Percentiles rank a stretch among this genome's conserved stretches.
Evolutionary conservation across 2,329 filamentous ascomycete species (phyloP).

Genomic region (Alternaria dauci): DNA sequence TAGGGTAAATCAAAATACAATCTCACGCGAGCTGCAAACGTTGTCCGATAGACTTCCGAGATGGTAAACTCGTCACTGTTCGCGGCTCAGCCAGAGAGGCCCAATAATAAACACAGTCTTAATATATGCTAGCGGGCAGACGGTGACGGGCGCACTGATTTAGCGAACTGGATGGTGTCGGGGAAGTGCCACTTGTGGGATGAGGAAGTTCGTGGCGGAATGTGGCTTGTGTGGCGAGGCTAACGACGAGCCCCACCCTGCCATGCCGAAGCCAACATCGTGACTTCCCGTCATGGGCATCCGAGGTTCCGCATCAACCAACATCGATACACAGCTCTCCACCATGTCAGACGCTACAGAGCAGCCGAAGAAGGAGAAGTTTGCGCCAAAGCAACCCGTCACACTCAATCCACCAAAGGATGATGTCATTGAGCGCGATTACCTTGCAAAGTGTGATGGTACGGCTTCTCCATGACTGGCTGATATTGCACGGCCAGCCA

Average conservation of each 20-base stretch:
- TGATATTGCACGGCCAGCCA: not conserved
- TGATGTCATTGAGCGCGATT: conserved; percentile 81
- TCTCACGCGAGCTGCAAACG: not conserved
- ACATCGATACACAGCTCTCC: conserved; percentile 7
- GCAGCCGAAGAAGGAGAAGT: conserved; percentile 61
- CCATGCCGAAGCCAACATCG: conserved; percentile 21
- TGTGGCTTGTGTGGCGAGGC: conserved; percentile 12
- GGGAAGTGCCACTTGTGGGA: not conserved
- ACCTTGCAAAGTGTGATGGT: conserved; percentile 86
- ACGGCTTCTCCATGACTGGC: conserved; percentile 42
- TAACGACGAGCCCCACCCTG: conserved; percentile 26
- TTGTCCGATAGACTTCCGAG: not conserved
- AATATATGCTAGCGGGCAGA: not conserved
- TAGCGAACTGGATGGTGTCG: not conserved
- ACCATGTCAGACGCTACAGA: conserved; percentile 46
- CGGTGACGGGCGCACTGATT: not conserved
- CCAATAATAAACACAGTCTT: not conserved
- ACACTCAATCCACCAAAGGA: conserved; percentile 84
- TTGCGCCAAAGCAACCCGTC: conserved; percentile 80
- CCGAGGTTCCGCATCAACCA: conserved; percentile 7
- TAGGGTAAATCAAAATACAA: conserved; percentile 5
- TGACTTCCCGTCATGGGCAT: conserved; percentile 11
- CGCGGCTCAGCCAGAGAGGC: not conserved
- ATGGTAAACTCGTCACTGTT: not conserved
- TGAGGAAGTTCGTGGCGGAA: conserved; percentile 2